Conservation (phyloP, 495 filamentous ascomycete genomes). For the Sphaerosporella brunnea region DNA sequence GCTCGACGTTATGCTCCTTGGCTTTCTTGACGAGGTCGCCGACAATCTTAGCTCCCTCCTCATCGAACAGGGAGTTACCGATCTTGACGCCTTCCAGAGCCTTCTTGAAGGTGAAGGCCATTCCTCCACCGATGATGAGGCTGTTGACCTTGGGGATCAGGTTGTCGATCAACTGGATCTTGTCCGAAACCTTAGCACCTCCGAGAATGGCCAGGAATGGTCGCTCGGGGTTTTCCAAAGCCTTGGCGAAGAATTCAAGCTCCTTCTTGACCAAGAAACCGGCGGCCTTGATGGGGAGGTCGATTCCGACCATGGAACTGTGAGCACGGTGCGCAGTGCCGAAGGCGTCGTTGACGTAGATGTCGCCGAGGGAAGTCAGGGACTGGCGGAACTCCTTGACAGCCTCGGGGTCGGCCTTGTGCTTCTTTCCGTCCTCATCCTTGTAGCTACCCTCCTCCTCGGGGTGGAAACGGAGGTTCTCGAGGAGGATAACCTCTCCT, state of each 20-base stretch:
- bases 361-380: constrained; percentile 81
- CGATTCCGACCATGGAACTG: constrained; percentile 95
- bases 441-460: constrained; percentile 94
- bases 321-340: constrained; percentile 95
- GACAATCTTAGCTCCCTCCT: constrained; percentile 86
- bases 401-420: constrained; percentile 85
- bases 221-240: constrained; percentile 76
- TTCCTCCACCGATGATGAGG: constrained; percentile 90
- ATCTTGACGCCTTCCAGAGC: constrained; percentile 78
- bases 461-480: constrained; percentile 94
- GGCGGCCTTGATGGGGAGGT: constrained; percentile 86
- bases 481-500: constrained; percentile 70
- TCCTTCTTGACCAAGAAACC: constrained; percentile 99
- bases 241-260: constrained; percentile 97
- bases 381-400: constrained; percentile 89
- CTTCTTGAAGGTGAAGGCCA: constrained; percentile 99
- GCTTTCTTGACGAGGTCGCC: constrained; percentile 80
- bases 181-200: constrained; percentile 95
- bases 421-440: constrained; percentile 86
- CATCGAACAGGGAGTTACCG: constrained; percentile 83
- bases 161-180: constrained; percentile 99
- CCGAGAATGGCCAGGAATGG: constrained; percentile 98
- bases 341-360: constrained; percentile 98
- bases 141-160: constrained; percentile 91
- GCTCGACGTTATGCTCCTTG: constrained; percentile 83